Evolutionary conservation across 169 alveolate genomes (phyloP), one percentile per base, ranked within the genome.

Genomic region (Besnoitia besnoiti): DNA sequence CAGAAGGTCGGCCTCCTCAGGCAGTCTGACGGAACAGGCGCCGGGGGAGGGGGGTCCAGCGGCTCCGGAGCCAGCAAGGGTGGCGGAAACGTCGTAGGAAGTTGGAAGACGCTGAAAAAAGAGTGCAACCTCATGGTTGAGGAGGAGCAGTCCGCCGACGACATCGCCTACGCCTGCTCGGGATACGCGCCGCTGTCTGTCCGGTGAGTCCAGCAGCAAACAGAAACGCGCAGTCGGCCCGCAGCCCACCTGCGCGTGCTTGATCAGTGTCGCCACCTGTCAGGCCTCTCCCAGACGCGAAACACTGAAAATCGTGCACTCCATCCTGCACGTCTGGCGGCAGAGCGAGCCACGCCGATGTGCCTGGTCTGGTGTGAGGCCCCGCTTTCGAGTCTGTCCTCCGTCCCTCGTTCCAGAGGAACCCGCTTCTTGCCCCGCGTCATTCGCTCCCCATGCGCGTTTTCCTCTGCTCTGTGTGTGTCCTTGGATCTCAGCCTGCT

Each of bases 151-250:
- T 90, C 96, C 40, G 87, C 75, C 93, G 67, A 49, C 49, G 96
- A 93, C 79, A 91, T 93, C 19, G 94, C 96, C 24, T 89, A 94
- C 85, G 97, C 93, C 10, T 95, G 94, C 88, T 94, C 96, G 39
- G 97, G 97, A 42, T 95, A 95, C 75, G 94, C 97, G 0, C 97
- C 97, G 0, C 92, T 95, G 10, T 91, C 95, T 8, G 84, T 90
- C 67, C 87, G 93, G 95, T 92, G 14, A 67, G 67, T 62, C n/a
- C 49, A 19, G 80, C 44, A 67, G 12, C 46, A n/a, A 5, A 5
- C 24, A 49, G 24, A 16, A 10, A 49, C 59, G 59, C 59, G 59
- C 59, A 49, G 59, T n/a, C n/a, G n/a, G n/a, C n/a, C n/a, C n/a
- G n/a, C n/a, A n/a, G n/a, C n/a, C n/a, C n/a, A n/a, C n/a, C n/a